These are phyloP conservation scores for Akanthomyces dipterigenus DNA, from an alignment of 2,329 filamentous ascomycete genomes.

Conservation along the genomic window DNA sequence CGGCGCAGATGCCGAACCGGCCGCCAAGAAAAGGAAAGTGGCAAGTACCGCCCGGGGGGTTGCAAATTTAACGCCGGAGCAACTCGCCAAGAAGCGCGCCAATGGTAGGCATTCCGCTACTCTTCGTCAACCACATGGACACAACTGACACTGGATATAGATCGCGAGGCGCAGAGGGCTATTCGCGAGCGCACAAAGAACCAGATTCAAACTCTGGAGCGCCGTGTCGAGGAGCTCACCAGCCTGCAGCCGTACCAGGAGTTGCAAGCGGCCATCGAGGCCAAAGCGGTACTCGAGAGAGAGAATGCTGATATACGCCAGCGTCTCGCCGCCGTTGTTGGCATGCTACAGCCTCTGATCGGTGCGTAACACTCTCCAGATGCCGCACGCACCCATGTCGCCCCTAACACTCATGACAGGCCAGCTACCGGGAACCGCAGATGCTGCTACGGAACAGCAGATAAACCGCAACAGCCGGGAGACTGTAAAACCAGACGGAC, in stretches of 20 bases:
- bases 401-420: background rate
- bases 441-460: background rate
- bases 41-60: conserved; percentile 42
- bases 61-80: conserved; percentile 64
- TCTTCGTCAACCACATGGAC: background rate
- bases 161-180: conserved; percentile 78
- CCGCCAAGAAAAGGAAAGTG: conserved; percentile 39
- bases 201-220: conserved; percentile 70
- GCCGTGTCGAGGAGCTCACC: conserved; percentile 66
- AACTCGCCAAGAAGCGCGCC: conserved; percentile 61
- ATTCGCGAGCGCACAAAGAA: conserved; percentile 77
- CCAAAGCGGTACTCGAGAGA: conserved; percentile 69
- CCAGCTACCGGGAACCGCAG: background rate
- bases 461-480: conserved; percentile 12
- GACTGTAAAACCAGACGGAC: conserved; percentile 11
- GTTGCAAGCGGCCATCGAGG: conserved; percentile 65
- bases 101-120: conserved; percentile 40
- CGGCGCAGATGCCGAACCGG: background rate
- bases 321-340: conserved; percentile 58
- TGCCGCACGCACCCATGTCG: background rate
- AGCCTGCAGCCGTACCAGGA: conserved; percentile 79
- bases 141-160: conserved; percentile 27
- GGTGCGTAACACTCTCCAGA: conserved; percentile 8
- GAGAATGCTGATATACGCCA: conserved; percentile 75
- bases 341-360: conserved; percentile 56